phyloP scores from a whole-genome alignment of 306 rosid genomes.

The Pterocarpus macrocarpus region DNA sequence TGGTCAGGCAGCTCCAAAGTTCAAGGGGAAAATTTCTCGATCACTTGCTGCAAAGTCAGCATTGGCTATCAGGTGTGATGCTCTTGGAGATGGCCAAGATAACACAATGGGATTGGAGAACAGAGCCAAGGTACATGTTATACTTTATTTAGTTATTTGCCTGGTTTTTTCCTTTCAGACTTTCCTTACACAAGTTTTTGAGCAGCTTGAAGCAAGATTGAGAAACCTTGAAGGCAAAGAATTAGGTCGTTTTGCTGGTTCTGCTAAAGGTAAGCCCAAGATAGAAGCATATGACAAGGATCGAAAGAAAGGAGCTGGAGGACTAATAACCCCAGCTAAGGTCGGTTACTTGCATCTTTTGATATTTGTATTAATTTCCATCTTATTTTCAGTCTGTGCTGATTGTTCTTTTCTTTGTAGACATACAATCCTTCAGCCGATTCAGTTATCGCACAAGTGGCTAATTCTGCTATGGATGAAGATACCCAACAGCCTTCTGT shows the following conservation, averaged over 20 bases:
- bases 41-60: constrained; percentile 92
- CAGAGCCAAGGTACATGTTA: constrained; percentile 70
- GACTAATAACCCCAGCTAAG: constrained; percentile 85
- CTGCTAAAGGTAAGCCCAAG: constrained; percentile 91
- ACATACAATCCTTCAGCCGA: constrained; percentile 89
- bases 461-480: constrained; percentile 49
- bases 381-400: not conserved
- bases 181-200: constrained; percentile 16
- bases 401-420: constrained; percentile 55
- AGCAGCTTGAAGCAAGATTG: constrained; percentile 80
- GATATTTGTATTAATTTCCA: not conserved
- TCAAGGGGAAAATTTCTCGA: constrained; percentile 89
- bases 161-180: not conserved
- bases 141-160: not conserved
- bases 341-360: constrained; percentile 50
- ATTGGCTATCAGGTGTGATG: constrained; percentile 86
- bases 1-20: constrained; percentile 93
- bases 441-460: constrained; percentile 60
- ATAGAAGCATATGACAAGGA: constrained; percentile 93
- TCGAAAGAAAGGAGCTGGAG: constrained; percentile 82
- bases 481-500: constrained; percentile 52
- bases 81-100: constrained; percentile 82
- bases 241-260: constrained; percentile 81
- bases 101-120: constrained; percentile 88
- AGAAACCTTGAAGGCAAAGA: constrained; percentile 91